Conservation (phyloP, 805 yeast species). For the Scheffersomyces ergatensis region DNA sequence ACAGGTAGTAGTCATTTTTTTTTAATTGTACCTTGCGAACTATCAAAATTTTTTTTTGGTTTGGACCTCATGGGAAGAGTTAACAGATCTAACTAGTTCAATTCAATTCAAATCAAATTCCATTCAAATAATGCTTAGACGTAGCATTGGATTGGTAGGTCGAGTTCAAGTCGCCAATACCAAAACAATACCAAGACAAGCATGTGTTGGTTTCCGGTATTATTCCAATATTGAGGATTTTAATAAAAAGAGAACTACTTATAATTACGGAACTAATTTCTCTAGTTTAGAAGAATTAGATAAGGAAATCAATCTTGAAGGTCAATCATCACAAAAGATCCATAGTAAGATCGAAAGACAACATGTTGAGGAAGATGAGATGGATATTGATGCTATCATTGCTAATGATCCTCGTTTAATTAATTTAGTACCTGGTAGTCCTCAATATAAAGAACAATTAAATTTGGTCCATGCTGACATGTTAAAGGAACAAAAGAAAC, state of each 20-base stretch:
- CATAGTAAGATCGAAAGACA: conserved; percentile 2
- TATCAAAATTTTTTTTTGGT: no score
- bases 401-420: conserved; percentile 31
- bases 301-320: conserved; percentile 9
- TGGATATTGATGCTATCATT: conserved; percentile 19
- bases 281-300: conserved; percentile 16
- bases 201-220: conserved; percentile 4
- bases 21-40: no score
- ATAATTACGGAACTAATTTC: conserved; percentile 23
- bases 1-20: no score
- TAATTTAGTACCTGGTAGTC: conserved; percentile 24
- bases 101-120: no score
- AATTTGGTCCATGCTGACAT: conserved; percentile 24
- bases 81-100: no score
- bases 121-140: not conserved
- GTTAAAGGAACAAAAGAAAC: conserved; percentile 21
- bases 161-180: not conserved
- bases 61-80: no score
- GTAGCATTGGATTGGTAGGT: not conserved
- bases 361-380: conserved; percentile 12
- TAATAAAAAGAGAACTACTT: conserved; percentile 31
- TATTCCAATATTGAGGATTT: conserved; percentile 31
- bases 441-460: conserved; percentile 36
- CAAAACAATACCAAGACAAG: no score
- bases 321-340: conserved; percentile 3